Percentiles rank a stretch among this genome's conserved stretches.
Evolutionary conservation across 805 yeast species (phyloP).

Genomic region (Metschnikowia peoriensis): DNA sequence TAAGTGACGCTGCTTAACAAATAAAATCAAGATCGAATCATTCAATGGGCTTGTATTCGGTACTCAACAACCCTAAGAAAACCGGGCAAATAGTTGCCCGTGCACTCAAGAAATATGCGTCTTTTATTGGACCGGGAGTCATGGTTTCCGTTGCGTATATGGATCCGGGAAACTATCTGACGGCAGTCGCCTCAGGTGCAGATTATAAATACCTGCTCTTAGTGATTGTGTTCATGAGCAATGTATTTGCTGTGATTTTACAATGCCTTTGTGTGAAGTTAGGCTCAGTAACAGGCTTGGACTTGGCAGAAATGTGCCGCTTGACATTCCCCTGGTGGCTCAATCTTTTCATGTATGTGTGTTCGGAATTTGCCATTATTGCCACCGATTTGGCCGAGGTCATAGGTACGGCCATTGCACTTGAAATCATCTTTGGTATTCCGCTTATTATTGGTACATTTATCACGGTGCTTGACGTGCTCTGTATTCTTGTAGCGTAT

Average conservation of each 20-base stretch:
- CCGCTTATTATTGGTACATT: slow-evolving; percentile 76
- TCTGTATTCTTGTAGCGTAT: slow-evolving; percentile 75
- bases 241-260: slow-evolving; percentile 76
- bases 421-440: slow-evolving; percentile 70
- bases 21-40: background rate
- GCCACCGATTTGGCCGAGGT: slow-evolving; percentile 95
- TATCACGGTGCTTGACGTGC: slow-evolving; percentile 77
- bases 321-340: slow-evolving; percentile 65
- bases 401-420: slow-evolving; percentile 86
- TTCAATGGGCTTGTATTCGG: background rate
- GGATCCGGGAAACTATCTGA: slow-evolving; percentile 92
- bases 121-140: slow-evolving; percentile 84
- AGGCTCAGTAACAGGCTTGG: slow-evolving; percentile 88
- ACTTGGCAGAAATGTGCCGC: slow-evolving; percentile 82
- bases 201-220: slow-evolving; percentile 69
- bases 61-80: background rate
- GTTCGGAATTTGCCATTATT: slow-evolving; percentile 84
- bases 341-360: slow-evolving; percentile 58
- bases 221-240: slow-evolving; percentile 72
- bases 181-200: slow-evolving; percentile 89
- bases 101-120: slow-evolving; percentile 49
- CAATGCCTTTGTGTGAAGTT: slow-evolving; percentile 82
- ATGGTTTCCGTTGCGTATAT: slow-evolving; percentile 88
- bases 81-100: slow-evolving; percentile 13
- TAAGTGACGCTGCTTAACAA: no score